Base-by-base conservation (phyloP, 495 filamentous ascomycete species). In the Aspergillus conjunctus region DNA sequence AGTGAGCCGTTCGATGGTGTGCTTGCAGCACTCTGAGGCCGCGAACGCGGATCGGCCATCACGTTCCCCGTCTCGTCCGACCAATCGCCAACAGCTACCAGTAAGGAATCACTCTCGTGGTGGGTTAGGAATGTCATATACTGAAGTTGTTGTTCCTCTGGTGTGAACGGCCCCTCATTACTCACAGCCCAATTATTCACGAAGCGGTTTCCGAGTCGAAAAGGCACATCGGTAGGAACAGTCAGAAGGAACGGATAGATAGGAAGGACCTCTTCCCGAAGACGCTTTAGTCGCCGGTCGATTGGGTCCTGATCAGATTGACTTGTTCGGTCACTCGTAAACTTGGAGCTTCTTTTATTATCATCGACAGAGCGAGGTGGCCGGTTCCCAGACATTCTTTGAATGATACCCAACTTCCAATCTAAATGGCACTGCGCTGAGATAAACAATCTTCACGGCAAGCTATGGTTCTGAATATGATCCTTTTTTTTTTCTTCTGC, bases 121-220 rank as follows among this genome's bases (percentile, higher is more conserved):
- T 82, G 77, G n/a, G 76, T 73, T 58, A 80, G 66, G 59, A 83
- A 84, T 43, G 80, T 84, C 74, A 81, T 77, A 54, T 83, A 84
- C 56, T 84, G 81, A 55, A 84, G 72, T 66, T 79, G 71, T 52
- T 83, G 74, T 69, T 84, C 81, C 51, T 81, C 73, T 31, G 65
- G 63, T 31, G 65, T 63, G 58, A 84, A 84, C 17, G 76, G 79
- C 10, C 75, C 75, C 52, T 77, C 73, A 69, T 74, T 68, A 62
- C 78, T 73, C 66, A 80, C 72, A 58, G 78, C 77, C 81, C 81
- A 84, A 64, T 81, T 76, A 62, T 74, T 76, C 48, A 73, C 65
- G 55, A 74, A 71, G 34, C 74, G 73, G 33, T 65, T 58, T 30
- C 72, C 73, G 18, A 76, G 71, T 54, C 70, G 73, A 61, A 77